Evolutionary conservation across 139 green algal species (phyloP).

Genomic region (Volvox africanus): DNA sequence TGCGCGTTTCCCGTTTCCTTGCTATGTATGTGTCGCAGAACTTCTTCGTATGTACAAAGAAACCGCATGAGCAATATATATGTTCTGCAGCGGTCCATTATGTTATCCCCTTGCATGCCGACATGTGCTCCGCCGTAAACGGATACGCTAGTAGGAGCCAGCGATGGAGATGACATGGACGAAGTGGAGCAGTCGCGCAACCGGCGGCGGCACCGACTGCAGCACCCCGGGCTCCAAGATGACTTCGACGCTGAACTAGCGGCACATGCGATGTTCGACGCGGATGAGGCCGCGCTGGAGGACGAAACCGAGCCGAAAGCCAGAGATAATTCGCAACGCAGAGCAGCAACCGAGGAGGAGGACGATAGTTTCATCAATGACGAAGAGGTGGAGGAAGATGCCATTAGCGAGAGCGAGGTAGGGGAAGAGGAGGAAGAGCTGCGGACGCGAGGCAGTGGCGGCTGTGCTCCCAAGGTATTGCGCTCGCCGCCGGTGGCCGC

Average conservation of each 20-base stretch:
- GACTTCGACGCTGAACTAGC: not conserved
- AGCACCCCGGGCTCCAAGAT: not conserved
- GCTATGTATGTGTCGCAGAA: too few species aligned
- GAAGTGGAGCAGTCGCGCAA: not conserved
- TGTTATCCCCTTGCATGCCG: too few species aligned
- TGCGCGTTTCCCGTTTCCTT: too few species aligned
- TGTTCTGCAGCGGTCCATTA: too few species aligned
- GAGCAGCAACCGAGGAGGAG: not conserved
- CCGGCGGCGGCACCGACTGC: not conserved
- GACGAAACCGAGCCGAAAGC: not conserved
- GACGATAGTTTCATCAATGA: slow-evolving; percentile 1
- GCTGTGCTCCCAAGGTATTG: not conserved
- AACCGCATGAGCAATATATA: too few species aligned
- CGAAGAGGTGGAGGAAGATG: not conserved
- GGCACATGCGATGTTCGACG: not conserved
- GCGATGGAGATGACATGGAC: not conserved
- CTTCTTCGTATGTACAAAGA: too few species aligned
- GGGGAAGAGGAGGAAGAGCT: not conserved
- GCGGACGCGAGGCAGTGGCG: not conserved
- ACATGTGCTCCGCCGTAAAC: too few species aligned
- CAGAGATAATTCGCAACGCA: too few species aligned
- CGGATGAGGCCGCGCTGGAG: not conserved
- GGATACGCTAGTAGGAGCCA: not conserved
- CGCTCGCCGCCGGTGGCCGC: not conserved
- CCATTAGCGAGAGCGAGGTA: not conserved